Base-by-base conservation (phyloP, 2,329 filamentous ascomycete species). In the Mollisia scopiformis region DNA sequence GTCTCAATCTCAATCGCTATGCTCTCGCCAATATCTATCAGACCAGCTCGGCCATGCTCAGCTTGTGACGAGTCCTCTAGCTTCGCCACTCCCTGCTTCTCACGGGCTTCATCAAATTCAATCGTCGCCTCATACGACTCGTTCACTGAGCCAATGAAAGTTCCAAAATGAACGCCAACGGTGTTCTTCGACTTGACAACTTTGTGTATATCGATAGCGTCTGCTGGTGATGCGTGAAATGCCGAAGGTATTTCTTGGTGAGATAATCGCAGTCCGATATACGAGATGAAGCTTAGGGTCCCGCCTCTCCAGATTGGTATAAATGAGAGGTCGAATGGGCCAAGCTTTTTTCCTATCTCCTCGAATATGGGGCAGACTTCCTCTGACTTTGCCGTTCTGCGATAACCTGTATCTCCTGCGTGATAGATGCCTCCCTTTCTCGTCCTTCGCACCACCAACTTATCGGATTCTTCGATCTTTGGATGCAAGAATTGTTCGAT, bases 401-500 rank as follows among this genome's bases (percentile, higher is more conserved):
- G 76, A 0, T 87, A 83, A 0, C 90, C 74, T 55, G 83, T 78
- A 7, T 90, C 88, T 1, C 97, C 91, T 10, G 85, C 78, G 65
- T 93, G 87, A 77, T 97, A 97, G 53, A 93, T 93, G 2, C 93
- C 96, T 76, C 97, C 93, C 47, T 96, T 84, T 21, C 88, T 92
- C 69, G 87, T 88, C 11, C 43, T 25, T 23, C 3, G 25, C 30
- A 84, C 85, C 3, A 85, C 88, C 1, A 88, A 90, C 11, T 25
- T 21, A 1, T 57, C 33, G 31, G 57, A 19, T 16, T 47, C 43
- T 47, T 47, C 21, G 10, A 28, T 47, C 39, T 65, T 56, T 23
- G 60, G 60, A 23, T 28, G 19, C 11, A 66, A 51, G 10, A 66
- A 39, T 33, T 68, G 64, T 47, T 84, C 81, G 21, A 97, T 82